A percentile compares a stretch with the other conserved stretches of the same genome.
Conservation (phyloP, 2,329 filamentous ascomycete species). For the Madurella fahalii region DNA sequence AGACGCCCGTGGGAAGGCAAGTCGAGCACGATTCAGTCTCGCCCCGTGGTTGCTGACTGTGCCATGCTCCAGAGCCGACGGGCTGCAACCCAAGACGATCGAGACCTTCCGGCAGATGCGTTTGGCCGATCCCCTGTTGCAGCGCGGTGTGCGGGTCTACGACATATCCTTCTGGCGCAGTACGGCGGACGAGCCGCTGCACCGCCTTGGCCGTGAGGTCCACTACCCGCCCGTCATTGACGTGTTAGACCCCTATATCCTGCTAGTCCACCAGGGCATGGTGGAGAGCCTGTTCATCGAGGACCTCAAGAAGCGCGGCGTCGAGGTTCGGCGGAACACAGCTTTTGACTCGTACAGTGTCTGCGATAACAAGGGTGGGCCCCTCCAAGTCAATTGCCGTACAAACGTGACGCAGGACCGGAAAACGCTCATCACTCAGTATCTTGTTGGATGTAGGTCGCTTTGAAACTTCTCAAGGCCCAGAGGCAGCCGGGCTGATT, state of each 20-base stretch:
- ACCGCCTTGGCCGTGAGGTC: constrained; percentile 59
- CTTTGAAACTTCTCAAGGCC: neutral
- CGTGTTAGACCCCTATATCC: constrained; percentile 53
- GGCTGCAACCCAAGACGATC: constrained; percentile 73
- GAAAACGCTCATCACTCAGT: constrained; percentile 51
- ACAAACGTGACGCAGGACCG: constrained; percentile 49
- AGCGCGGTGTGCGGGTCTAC: constrained; percentile 65
- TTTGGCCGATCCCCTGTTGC: constrained; percentile 63
- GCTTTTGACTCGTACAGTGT: constrained; percentile 57
- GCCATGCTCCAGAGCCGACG: constrained; percentile 55
- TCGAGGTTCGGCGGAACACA: constrained; percentile 60
- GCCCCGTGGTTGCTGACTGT: constrained; percentile 3
- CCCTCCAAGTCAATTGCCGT: constrained; percentile 49
- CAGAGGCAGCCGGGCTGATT: constrained; percentile 3
- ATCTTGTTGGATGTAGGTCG: constrained; percentile 61
- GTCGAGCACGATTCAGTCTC: constrained; percentile 1
- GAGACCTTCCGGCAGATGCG: constrained; percentile 72
- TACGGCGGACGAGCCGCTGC: constrained; percentile 47
- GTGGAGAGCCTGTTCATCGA: constrained; percentile 67
- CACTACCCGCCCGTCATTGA: constrained; percentile 64
- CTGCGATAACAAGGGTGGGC: constrained; percentile 38
- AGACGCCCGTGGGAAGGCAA: constrained; percentile 62
- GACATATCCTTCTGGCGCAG: constrained; percentile 71
- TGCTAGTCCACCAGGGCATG: constrained; percentile 69
- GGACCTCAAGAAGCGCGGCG: constrained; percentile 61